Percentiles rank a stretch among this genome's conserved stretches.
These are phyloP conservation scores for Boletus subcaerulescens DNA, from an alignment of 768 basidiomycete species.

Conservation along the genomic window DNA sequence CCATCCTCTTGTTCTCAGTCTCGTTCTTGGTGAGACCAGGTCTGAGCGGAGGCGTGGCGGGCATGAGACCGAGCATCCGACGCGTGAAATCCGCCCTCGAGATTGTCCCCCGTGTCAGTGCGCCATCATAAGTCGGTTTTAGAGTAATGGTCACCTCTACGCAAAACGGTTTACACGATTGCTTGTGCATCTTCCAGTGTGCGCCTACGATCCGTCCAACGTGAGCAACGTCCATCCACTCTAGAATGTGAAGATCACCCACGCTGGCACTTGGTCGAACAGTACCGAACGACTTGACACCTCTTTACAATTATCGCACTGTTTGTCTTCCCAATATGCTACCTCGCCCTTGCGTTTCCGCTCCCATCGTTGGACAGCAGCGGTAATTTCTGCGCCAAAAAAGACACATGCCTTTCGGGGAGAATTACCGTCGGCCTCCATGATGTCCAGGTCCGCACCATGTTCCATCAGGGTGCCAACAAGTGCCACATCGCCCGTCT, in stretches of 20 bases:
- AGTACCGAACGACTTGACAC: too few species aligned
- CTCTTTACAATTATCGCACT: background rate
- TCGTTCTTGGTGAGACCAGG: background rate
- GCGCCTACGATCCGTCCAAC: background rate
- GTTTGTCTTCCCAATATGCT: background rate
- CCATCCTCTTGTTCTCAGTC: background rate
- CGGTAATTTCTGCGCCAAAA: constrained; percentile 44
- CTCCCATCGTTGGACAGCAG: constrained; percentile 10
- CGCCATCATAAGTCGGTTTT: background rate
- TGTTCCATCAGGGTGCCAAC: constrained; percentile 49
- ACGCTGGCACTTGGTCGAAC: too few species aligned
- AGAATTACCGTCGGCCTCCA: constrained; percentile 37
- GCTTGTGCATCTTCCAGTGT: background rate
- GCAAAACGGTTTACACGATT: background rate
- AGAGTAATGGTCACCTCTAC: background rate
- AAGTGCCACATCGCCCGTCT: constrained; percentile 29
- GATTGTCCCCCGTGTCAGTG: background rate
- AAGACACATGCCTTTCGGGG: constrained; percentile 30
- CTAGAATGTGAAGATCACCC: too few species aligned
- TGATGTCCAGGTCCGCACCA: constrained; percentile 42
- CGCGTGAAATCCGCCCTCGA: background rate
- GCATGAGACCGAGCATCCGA: background rate
- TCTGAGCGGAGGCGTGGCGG: background rate
- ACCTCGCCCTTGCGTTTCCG: background rate
- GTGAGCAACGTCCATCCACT: too few species aligned